Conservation (phyloP, 1,284 basidiomycete species). For the Melampsora abietis-canadensis region DNA sequence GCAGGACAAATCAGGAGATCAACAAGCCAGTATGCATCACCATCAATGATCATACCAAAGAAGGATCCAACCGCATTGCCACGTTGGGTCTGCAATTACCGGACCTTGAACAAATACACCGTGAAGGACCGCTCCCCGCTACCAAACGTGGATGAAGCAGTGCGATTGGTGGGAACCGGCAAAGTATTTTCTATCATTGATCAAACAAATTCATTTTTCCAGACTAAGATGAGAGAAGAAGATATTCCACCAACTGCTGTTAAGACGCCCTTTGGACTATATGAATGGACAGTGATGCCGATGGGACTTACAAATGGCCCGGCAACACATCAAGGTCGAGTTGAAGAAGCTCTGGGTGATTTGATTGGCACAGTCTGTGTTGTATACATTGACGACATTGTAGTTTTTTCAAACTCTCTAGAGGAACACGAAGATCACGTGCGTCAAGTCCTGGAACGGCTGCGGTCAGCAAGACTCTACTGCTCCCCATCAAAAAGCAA, state of each 20-base stretch:
- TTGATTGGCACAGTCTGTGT: slow-evolving; percentile 55
- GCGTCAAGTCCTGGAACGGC: not conserved
- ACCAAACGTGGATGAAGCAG: too few relatives aligned
- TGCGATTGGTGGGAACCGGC: too few relatives aligned
- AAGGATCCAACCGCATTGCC: slow-evolving; percentile 45
- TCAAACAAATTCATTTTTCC: slow-evolving; percentile 58
- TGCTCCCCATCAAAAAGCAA: slow-evolving; percentile 51
- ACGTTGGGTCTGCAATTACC: slow-evolving; percentile 43
- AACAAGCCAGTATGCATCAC: slow-evolving; percentile 27
- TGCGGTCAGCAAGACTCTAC: not conserved
- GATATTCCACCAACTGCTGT: slow-evolving; percentile 56
- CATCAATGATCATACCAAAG: slow-evolving; percentile 23
- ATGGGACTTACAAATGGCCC: slow-evolving; percentile 55
- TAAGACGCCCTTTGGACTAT: slow-evolving; percentile 55
- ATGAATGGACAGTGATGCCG: slow-evolving; percentile 58
- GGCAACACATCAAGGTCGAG: slow-evolving; percentile 49
- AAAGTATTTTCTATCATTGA: slow-evolving; percentile 49
- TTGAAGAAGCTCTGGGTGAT: slow-evolving; percentile 48
- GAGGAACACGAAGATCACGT: slow-evolving; percentile 52
- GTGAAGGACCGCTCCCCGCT: too few relatives aligned
- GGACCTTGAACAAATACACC: too few relatives aligned
- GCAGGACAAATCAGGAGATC: not conserved
- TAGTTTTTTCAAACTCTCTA: slow-evolving; percentile 55
- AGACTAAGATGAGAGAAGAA: slow-evolving; percentile 55
- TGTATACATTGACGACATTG: slow-evolving; percentile 58